Base-by-base conservation (phyloP, 2,329 filamentous ascomycete genomes). In the Madurella mycetomatis region DNA sequence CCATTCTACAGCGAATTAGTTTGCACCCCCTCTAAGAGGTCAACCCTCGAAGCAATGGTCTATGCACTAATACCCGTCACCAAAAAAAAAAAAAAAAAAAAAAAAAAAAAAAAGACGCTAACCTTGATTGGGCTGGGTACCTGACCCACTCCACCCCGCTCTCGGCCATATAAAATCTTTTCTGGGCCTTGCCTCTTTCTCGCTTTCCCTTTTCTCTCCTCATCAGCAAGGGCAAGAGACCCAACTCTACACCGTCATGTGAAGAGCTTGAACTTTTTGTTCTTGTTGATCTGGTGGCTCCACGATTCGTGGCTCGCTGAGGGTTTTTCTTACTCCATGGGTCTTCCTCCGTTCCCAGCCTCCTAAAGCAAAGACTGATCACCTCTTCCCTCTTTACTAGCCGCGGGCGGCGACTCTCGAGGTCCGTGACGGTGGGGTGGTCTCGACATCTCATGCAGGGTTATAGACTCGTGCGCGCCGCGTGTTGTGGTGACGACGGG, bases 331-430 rank as follows among this genome's bases (percentile, higher is more conserved):
- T 57, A 63, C 66, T 66, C 72, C 65, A 71, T 78, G 73, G 72
- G 71, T 76, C 69, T 75, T 70, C 74, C 73, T 76, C 75, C 76
- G 76, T 78, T 78, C 76, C 76, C 76, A 73, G 76, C 76, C 76
- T 67, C 74, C 76, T 63, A 76, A 60, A 78, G 61, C 56, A 70
- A 73, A 62, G 66, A 42, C 72, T 71, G 70, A 72, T 64, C 66
- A 68, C 72, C 73, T 73, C 53, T 60, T 62, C 62, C 61, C 56
- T 74, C 68, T 62, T 67, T 72, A 74, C 51, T 57, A 43, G 74
- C 70, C 72, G 62, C 64, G 65, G 64, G 64, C 62, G 64, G 58
- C 65, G 61, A 60, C 60, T 65, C 61, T 64, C 61, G 60, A 72
- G 72, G 73, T 70, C 68, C 68, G 69, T 69, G 73, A 41, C 74